Base-by-base conservation (phyloP, 495 filamentous ascomycete species). In the Aspergillus conjunctus region DNA sequence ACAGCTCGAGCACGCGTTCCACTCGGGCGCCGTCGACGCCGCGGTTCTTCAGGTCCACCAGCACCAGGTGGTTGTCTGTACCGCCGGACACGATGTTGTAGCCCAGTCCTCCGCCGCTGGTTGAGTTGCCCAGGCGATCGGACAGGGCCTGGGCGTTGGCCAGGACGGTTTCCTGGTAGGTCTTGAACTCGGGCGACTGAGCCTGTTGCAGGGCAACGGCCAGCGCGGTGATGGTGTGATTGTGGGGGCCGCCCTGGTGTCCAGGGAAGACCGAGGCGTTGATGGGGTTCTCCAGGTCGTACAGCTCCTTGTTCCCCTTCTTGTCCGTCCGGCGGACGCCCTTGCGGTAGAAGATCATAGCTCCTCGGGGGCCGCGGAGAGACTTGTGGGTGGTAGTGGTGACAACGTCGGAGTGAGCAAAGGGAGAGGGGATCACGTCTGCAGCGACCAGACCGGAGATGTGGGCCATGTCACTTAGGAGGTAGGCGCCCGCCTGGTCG, bases 341-440 rank as follows among this genome's bases (percentile, higher is more conserved):
- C 67, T 89, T 92, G 61, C 94, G 89, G 84, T 86, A 98, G 84
- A 98, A 98, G 75, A 98, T 98, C 87, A 98, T 91, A 57, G 94
- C 94, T 45, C 94, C 94, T 44, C 94, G 87, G 18, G 94, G 94
- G 12, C 94, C 94, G 62, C 94, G 91, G 21, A 98, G 83, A 39
- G 91, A 96, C 79, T 98, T 98, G 84, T 98, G 94, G 44, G 89
- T 95, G 44, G 94, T 98, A n/a, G 94, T 98, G 41, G 94, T 98
- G 59, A 98, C 95, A 50, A 98, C 87, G 69, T 98, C 94, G 46
- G 91, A 89, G 77, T 91, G 84, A 44, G 77, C 77, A 73, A 98
- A 98, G n/a, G 94, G 94, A 44, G 87, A 88, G 12, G 90, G 90
- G 58, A 97, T 83, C 33, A 97, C 95, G 64, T 88, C 89, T 48